These are phyloP conservation scores for Candida adriatica DNA, from an alignment of 805 yeast species.

Conservation along the genomic window DNA sequence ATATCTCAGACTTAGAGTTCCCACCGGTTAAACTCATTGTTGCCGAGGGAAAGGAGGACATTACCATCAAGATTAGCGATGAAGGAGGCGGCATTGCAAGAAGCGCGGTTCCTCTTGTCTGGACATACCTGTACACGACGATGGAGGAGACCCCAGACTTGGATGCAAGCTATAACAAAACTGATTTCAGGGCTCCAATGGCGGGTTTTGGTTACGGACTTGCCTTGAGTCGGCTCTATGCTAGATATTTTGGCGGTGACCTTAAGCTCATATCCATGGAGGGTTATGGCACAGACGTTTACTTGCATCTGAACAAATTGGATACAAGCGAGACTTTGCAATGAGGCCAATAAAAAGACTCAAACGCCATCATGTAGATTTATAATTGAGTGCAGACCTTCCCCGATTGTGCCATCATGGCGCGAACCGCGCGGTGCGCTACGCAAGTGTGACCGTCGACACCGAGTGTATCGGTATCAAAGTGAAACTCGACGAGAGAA, in stretches of 20 bases:
- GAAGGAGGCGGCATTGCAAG: constrained; percentile 94
- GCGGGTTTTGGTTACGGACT: constrained; percentile 93
- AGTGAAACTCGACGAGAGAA: too few species aligned
- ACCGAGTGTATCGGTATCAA: not conserved
- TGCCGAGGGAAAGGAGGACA: constrained; percentile 85
- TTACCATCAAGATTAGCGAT: constrained; percentile 83
- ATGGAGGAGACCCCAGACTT: constrained; percentile 65
- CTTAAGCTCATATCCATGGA: constrained; percentile 84
- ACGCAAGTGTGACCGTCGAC: not conserved
- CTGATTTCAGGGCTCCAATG: constrained; percentile 81
- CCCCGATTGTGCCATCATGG: not conserved
- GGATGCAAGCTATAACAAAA: constrained; percentile 33
- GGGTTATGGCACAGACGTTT: constrained; percentile 92
- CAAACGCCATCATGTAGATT: too few species aligned
- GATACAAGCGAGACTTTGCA: constrained; percentile 35
- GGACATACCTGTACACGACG: constrained; percentile 90
- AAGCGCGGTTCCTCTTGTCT: constrained; percentile 73
- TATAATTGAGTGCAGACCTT: not conserved
- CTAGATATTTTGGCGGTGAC: constrained; percentile 89
- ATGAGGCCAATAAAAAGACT: too few species aligned
- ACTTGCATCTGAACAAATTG: constrained; percentile 75
- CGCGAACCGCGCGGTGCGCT: not conserved
- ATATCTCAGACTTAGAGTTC: constrained; percentile 57
- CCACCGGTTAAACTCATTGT: constrained; percentile 85
- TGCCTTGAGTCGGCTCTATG: constrained; percentile 79